Evolutionary conservation across 176 grass and related monocot species (phyloP).

Genomic region (Musa beccarii): DNA sequence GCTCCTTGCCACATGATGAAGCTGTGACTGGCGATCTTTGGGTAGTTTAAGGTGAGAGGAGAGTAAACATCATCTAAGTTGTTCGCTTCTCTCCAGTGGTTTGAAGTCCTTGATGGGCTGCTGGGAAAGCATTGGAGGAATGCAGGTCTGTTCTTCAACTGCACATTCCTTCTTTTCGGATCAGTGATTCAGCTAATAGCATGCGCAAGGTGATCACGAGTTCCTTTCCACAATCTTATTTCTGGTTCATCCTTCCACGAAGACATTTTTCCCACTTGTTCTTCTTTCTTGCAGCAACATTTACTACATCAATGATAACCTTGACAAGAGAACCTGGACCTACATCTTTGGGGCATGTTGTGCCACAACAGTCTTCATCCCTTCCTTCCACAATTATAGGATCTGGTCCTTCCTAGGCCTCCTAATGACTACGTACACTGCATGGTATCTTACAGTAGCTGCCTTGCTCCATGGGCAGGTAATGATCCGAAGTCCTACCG

Average conservation of each 20-base stretch:
- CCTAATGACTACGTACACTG: conserved; percentile 81
- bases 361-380: conserved; percentile 90
- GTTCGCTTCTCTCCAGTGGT: conserved; percentile 55
- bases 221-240: not conserved
- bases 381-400: conserved; percentile 94
- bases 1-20: too few species aligned
- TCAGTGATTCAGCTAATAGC: conserved; percentile 98
- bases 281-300: conserved; percentile 55
- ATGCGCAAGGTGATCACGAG: conserved; percentile 55
- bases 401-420: conserved; percentile 96
- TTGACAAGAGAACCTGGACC: conserved; percentile 96
- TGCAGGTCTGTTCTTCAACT: conserved; percentile 83
- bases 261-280: not conserved
- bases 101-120: conserved; percentile 86
- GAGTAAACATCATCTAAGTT: not conserved
- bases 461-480: conserved; percentile 66
- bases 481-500: too few species aligned
- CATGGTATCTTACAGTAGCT: conserved; percentile 81
- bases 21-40: too few species aligned
- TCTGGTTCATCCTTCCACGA: not conserved
- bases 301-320: conserved; percentile 91
- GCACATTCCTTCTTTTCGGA: conserved; percentile 97
- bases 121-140: conserved; percentile 88
- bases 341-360: conserved; percentile 98
- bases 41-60: too few species aligned